Evolutionary conservation across 2,329 filamentous ascomycete genomes (phyloP), one percentile per base, ranked within the genome.

Genomic region (Kalmusia sp.): DNA sequence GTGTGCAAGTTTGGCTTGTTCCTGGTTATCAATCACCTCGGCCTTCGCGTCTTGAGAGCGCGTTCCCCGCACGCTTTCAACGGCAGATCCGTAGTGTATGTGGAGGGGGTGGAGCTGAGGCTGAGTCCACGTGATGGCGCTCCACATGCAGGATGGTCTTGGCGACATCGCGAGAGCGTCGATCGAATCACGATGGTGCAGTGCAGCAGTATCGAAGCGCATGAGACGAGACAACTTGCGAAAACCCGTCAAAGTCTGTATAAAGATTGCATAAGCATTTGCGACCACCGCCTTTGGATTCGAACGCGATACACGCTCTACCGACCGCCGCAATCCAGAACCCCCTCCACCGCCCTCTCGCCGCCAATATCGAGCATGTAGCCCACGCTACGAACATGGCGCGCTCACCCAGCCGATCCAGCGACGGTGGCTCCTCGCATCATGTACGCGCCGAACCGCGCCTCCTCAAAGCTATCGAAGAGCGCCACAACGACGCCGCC

Each of bases 381-480:
- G n/a, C n/a, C n/a, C n/a, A n/a, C n/a, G n/a, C n/a, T n/a, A n/a
- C n/a, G n/a, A 49, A 34, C 35, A 74, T 74, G 71, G 64, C 64
- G 8, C 69, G 70, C 27, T 71, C 70, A 44, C 70, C 67, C 25
- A 72, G 70, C 24, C 69, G 68, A 58, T 72, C 68, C 14, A 73
- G 68, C 51, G 70, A 74, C 46, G 71, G 70, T 52, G 71, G 56
- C 22, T 61, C 62, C n/a, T 64, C 68, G 17, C 64, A 65, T 15
- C 57, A 64, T 19, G 46, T 54, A 8, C 71, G 71, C 53, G 57
- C 67, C 37, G 71, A 74, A 52, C 71, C 69, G 28, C 65, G 70
- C 11, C 64, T 74, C 3, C 57, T 74, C n/a, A 69, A 68, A 27
- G 71, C 71, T 5, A 69, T 73, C 52, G 71, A 73, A 52, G 64